Percentiles rank a stretch among this genome's conserved stretches.
Conservation (phyloP, 2,329 filamentous ascomycete genomes). For the Fusarium stilboides region DNA sequence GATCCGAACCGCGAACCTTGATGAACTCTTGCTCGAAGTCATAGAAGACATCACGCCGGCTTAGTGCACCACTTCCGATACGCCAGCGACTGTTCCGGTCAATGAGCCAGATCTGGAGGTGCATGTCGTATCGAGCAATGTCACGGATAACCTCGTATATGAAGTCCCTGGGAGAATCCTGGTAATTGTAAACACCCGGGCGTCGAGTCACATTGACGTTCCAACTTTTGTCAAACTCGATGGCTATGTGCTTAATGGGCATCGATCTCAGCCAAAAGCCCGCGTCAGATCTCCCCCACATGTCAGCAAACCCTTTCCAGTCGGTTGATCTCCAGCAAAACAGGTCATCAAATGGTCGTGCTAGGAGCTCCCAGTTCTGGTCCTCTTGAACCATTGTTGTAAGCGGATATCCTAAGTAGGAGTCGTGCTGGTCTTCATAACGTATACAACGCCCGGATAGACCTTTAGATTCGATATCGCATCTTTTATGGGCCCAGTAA, state of each 20-base stretch:
- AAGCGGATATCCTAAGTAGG: background rate
- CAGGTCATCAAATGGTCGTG: background rate
- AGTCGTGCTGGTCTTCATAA: no score
- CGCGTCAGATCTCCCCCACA: background rate
- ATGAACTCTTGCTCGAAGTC: conserved; percentile 8
- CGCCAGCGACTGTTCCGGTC: background rate
- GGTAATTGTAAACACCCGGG: background rate
- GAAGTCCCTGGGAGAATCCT: background rate
- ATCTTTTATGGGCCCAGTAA: background rate
- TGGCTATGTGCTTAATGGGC: background rate
- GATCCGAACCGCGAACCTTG: background rate
- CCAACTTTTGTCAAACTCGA: conserved; percentile 5
- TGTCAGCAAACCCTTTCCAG: background rate
- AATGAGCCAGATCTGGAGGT: conserved; percentile 4
- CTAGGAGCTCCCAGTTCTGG: background rate
- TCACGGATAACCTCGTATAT: background rate
- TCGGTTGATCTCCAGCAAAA: background rate
- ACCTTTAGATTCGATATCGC: no score
- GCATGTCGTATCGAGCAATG: background rate
- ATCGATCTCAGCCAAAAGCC: no score
- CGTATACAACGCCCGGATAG: no score
- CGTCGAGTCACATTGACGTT: background rate
- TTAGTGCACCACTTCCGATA: no score
- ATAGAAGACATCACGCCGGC: background rate
- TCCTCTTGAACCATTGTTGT: background rate